Evolutionary conservation across 768 basidiomycete species (phyloP), one percentile per base, ranked within the genome.

Genomic region (Phlebiopsis gigantea): DNA sequence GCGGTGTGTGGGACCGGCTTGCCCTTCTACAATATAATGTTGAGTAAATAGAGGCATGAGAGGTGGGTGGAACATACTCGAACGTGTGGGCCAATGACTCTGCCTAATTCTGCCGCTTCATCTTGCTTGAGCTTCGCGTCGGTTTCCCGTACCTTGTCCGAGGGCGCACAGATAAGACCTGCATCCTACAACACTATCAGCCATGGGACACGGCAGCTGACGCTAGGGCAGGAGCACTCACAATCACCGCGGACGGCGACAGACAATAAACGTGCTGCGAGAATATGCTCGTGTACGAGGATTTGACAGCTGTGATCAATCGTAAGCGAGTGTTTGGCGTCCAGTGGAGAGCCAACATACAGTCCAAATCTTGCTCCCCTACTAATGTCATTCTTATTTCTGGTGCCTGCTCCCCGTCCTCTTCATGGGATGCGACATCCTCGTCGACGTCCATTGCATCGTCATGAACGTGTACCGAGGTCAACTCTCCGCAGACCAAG

Each of bases 231-330:
- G 8, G 4, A n/a, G 6, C 53, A 73, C 84, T 53, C 66, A 84
- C 88, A 24, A 73, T 75, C 39, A 91, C 66, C 4, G 75, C 78
- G 1, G 83, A 79, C 1, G 88, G 84, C 0, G 89, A 83, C 28
- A 93, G 65, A 64, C 87, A 82, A 68, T 93, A 92, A 8, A 93
- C 70, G 61, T 88, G 82, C 14, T 84, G 72, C 1, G 79, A 79
- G 59, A 75, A 65, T n/a, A 89, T 62, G 24, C 73, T 75, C 0
- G 66, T 61, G 61, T 85, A 90, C 49, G 77, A 75, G 3, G 74
- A 67, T 66, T 79, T 84, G 0, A 79, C 75, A 54, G 64, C 90
- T 89, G 60, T 8, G 19, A 25, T 24, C n/a, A n/a, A 17, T 30
- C 34, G 57, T 34, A 45, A 44, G 21, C 14, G 5, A 17, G 24